Evolutionary conservation across 768 basidiomycete species (phyloP).

Genomic region (Trametes sanguinea): DNA sequence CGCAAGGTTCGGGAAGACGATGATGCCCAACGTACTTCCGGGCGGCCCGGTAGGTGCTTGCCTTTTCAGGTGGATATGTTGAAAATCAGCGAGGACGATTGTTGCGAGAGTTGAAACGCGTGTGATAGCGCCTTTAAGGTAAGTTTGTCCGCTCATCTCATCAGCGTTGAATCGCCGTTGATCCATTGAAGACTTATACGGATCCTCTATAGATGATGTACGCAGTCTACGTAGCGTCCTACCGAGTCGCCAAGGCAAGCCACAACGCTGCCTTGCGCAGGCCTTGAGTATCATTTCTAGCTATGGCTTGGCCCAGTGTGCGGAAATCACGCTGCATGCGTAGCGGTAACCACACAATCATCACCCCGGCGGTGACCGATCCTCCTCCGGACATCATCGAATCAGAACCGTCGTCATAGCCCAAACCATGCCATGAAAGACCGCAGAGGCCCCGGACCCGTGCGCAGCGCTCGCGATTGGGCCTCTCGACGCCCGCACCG

Average conservation of each 20-base stretch:
- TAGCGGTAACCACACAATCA: not conserved
- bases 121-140: not conserved
- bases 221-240: not conserved
- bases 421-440: conserved; percentile 4
- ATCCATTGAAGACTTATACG: no score
- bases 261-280: not conserved
- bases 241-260: not conserved
- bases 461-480: not conserved
- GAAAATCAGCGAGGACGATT: not conserved
- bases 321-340: not conserved
- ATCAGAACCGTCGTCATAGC: conserved; percentile 12
- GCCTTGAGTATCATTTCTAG: not conserved
- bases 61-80: not conserved
- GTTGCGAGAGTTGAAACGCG: not conserved
- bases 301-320: not conserved
- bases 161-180: no score
- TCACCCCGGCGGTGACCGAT: not conserved
- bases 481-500: not conserved
- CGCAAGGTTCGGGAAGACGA: not conserved
- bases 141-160: not conserved
- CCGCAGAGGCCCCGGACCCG: conserved; percentile 3
- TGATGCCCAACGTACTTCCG: not conserved
- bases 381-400: not conserved
- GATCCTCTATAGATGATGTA: no score
- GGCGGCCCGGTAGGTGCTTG: not conserved